Percentiles rank a stretch among this genome's conserved stretches.
Conservation (phyloP, 192 early-diverging fungal species). For the Chytriomyces hyalinus region DNA sequence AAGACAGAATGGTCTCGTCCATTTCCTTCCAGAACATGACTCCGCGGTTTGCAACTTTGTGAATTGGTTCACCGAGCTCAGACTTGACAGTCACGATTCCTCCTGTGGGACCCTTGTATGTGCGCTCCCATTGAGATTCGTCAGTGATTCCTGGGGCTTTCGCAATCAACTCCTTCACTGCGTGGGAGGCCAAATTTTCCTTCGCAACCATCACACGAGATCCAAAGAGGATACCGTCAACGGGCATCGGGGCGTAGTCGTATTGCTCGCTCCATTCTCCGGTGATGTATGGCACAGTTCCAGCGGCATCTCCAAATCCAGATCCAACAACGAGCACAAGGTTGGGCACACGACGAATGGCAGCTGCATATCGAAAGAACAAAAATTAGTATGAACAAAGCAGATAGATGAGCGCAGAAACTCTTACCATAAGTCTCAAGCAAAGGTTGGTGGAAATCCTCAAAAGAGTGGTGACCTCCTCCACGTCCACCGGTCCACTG, state of each 20-base stretch:
- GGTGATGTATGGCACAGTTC: slow-evolving; percentile 87
- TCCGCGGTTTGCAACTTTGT: slow-evolving; percentile 88
- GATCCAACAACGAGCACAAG: slow-evolving; percentile 88
- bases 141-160: slow-evolving; percentile 80
- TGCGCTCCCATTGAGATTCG: slow-evolving; percentile 82
- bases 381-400: not conserved
- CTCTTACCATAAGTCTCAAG: slow-evolving; percentile 73
- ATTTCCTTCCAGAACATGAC: slow-evolving; percentile 80
- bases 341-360: slow-evolving; percentile 81
- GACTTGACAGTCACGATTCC: slow-evolving; percentile 86
- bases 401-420: not conserved
- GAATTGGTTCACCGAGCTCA: slow-evolving; percentile 92
- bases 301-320: slow-evolving; percentile 86
- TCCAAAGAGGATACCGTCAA: slow-evolving; percentile 91
- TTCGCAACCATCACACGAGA: slow-evolving; percentile 96
- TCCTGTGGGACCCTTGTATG: slow-evolving; percentile 75
- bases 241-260: slow-evolving; percentile 90
- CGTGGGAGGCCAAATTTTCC: slow-evolving; percentile 77
- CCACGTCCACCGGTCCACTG: slow-evolving; percentile 98
- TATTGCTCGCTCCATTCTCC: slow-evolving; percentile 87
- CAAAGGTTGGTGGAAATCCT: slow-evolving; percentile 93
- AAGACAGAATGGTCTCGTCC: slow-evolving; percentile 76
- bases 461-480: slow-evolving; percentile 96
- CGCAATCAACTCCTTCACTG: slow-evolving; percentile 87
- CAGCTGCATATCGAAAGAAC: slow-evolving; percentile 50